Percentiles rank a stretch among this genome's conserved stretches.
Evolutionary conservation across 345 rosid species (phyloP).

Genomic region (Eucalyptus marginata): DNA sequence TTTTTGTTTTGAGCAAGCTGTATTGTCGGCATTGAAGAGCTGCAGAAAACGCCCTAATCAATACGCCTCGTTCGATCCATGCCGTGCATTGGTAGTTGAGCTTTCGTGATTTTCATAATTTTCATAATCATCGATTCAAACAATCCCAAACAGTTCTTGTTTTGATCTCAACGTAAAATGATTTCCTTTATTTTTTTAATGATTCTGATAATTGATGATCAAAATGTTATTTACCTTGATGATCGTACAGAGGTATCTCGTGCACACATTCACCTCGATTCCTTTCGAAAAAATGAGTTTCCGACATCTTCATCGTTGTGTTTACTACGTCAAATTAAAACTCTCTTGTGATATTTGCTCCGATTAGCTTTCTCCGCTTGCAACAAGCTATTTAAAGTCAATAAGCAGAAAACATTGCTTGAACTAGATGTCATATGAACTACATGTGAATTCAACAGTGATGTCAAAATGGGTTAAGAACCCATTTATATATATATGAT

Average conservation of each 20-base stretch:
- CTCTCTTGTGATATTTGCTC: background rate
- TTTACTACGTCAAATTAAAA: background rate
- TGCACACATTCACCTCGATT: fast-evolving
- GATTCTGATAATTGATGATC: fast-evolving
- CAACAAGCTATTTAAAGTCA: background rate
- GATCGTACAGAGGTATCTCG: fast-evolving
- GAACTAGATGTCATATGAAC: background rate
- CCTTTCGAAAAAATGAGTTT: background rate
- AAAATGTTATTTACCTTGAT: background rate
- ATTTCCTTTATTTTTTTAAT: background rate
- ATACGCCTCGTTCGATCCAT: background rate
- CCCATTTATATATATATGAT: background rate
- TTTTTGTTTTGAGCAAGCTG: background rate
- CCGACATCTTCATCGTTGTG: background rate
- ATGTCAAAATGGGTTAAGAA: background rate
- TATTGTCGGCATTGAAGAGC: background rate
- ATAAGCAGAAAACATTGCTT: background rate
- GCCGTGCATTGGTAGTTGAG: background rate
- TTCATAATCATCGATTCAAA: background rate
- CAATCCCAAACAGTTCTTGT: background rate
- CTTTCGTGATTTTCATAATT: background rate
- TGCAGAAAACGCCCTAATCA: background rate
- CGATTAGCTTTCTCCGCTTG: background rate
- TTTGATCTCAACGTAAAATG: background rate
- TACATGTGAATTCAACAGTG: background rate